Conservation (phyloP, 306 rosid species). For the Sindora glabra region DNA sequence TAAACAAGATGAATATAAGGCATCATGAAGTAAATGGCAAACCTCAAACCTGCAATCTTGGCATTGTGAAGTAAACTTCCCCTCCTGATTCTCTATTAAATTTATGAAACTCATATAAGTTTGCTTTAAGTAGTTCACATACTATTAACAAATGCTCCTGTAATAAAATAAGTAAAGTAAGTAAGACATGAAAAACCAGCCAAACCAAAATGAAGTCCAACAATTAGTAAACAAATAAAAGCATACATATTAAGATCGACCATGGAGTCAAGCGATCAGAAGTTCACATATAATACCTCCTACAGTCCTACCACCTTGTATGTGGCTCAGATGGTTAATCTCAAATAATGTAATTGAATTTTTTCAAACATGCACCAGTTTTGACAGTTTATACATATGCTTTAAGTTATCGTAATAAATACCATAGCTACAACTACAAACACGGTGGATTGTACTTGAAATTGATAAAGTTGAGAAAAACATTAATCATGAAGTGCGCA, state of each 20-base stretch:
- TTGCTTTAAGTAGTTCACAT: constrained; percentile 96
- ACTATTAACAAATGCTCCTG: constrained; percentile 98
- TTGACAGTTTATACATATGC: neutral
- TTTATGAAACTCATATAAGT: constrained; percentile 91
- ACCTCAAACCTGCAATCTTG: constrained; percentile 85
- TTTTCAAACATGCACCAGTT: neutral
- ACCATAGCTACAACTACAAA: neutral
- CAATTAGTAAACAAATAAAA: neutral
- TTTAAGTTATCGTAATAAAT: neutral
- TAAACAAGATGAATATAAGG: constrained; percentile 2
- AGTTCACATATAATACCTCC: neutral
- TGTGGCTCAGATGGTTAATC: neutral
- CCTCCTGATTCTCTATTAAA: constrained; percentile 98
- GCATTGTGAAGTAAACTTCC: constrained; percentile 98
- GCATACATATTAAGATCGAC: neutral
- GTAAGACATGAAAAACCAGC: neutral
- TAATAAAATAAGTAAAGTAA: constrained; percentile 13
- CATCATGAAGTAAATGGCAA: constrained; percentile 7
- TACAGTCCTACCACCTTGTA: neutral
- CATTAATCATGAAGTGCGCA: too few relatives aligned
- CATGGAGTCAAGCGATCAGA: neutral
- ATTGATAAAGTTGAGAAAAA: too few relatives aligned
- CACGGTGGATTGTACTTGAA: neutral
- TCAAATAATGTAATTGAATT: neutral
- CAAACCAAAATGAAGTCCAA: neutral